Base-by-base conservation (phyloP, 768 basidiomycete genomes). In the Leccinum fibrillosum region DNA sequence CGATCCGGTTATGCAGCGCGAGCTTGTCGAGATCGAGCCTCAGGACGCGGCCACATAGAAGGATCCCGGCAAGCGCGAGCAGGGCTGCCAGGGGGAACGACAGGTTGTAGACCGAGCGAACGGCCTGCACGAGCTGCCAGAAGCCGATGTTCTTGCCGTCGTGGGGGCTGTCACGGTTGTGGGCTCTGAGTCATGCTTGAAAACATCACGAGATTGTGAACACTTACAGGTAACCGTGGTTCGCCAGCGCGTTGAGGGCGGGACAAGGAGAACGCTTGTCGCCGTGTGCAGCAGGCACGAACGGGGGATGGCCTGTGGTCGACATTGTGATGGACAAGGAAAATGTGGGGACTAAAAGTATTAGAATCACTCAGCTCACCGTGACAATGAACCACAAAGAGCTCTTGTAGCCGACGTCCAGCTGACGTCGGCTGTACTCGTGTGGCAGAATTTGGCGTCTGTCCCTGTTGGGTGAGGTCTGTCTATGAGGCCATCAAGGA, bases 221-320 rank as follows among this genome's bases (percentile, higher is more conserved):
- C 6, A 76, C 86, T 66, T 65, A 90, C 88, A 90, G 76, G 61
- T 87, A 89, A 0, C 86, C 84, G 55, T 90, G 86, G 64, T 90
- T 90, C 0, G 89, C 89, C 66, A 90, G 78, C 0, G 84, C 76
- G 61, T 90, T 90, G 49, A 90, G 74, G 4, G 86, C 89, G 7
- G 89, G 89, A 65, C 89, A 90, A 35, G 85, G 83, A 1, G 85
- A 85, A 5, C 88, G 81, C 53, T 77, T 79, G 61, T 86, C 86
- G 10, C 62, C 62, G 28, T 49, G 54, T 59, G 60, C 54, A 39
- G 70, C 67, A 45, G 70, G 66, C 54, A 68, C 60, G 44, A 68
- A 72, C 9, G 65, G 67, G 50, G 35, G 67, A 45, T 44, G 66
- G 51, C 49, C 61, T 54, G 53, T 15, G 61, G 70, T 73, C 59